Evolutionary conservation across 2,329 filamentous ascomycete species (phyloP), one percentile per base, ranked within the genome.

Genomic region (Trichoderma afroharzianum): DNA sequence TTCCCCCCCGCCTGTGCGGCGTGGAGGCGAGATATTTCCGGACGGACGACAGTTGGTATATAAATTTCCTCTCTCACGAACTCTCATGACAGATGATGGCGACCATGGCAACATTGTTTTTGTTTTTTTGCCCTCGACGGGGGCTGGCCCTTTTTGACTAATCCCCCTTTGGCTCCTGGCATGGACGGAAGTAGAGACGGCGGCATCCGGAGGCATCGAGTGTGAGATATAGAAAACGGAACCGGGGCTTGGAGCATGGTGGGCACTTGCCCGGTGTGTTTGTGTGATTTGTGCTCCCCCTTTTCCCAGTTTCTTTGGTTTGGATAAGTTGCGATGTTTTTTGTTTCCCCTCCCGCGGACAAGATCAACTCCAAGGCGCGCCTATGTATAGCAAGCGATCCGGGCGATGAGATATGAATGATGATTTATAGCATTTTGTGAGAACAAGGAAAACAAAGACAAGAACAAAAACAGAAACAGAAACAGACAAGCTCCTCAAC

Each of bases 51-150:
- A 75, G 72, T 72, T 74, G 76, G 76, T 76, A 76, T 77, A 79
- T 79, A 78, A 76, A 77, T 75, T 75, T 78, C 76, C 74, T 78
- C 78, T 79, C 78, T 81, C 77, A 80, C 79, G 79, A 80, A 77
- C 63, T 61, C 74, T 77, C 76, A 80, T 77, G 79, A 76, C 72
- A 63, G 58, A 68, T 58, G 43, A 64, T 64, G 59, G 66, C 71
- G 68, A 70, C 55, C 59, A 71, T 61, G 53, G 66, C 67, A 68
- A 72, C 30, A 66, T 57, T 57, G 53, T 64, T 14, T 53, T 53
- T 64, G 32, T 32, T 11, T 50, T 66, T 28, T 66, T 64, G 63
- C 32, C 57, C 58, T 66, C 68, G 53, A 43, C 21, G 9, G 68
- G 39, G 30, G 64, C 33, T 63, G 47, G 36, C 55, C 71, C 26